These are phyloP conservation scores for Poronia punctata DNA, from an alignment of 495 filamentous ascomycete genomes.

Conservation along the genomic window DNA sequence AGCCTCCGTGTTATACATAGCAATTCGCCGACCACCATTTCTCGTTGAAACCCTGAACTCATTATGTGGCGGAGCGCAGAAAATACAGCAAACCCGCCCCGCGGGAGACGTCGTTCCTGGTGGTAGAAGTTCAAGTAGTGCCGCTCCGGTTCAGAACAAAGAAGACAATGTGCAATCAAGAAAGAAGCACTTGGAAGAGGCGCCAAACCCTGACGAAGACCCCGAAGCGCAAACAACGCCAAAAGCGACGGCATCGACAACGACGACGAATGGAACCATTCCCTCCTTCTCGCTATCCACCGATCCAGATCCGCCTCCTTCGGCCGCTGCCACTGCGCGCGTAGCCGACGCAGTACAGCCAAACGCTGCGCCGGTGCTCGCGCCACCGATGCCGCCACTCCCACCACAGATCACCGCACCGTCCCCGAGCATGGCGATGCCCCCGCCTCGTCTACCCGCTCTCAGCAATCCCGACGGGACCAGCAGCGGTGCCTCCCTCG, in stretches of 20 bases:
- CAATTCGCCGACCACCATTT: constrained; percentile 38
- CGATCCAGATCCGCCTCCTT: constrained; percentile 28
- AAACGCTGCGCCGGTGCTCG: constrained; percentile 11
- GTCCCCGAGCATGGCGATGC: constrained; percentile 17
- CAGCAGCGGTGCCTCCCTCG: constrained; percentile 21
- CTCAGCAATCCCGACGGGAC: constrained; percentile 10
- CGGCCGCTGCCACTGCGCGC: constrained; percentile 30
- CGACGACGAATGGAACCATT: constrained; percentile 14
- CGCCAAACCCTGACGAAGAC: constrained; percentile 11
- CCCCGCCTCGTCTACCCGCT: constrained; percentile 20
- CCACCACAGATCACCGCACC: constrained; percentile 6
- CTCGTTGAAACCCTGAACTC: constrained; percentile 24
- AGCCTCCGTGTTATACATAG: constrained; percentile 45
- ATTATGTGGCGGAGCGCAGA: constrained; percentile 17
- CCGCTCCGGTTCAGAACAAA: too few species aligned
- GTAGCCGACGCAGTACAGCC: constrained; percentile 10
- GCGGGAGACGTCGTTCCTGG: too few species aligned
- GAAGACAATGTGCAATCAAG: not conserved
- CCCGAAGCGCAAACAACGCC: constrained; percentile 31
- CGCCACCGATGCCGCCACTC: constrained; percentile 12
- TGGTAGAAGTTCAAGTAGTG: too few species aligned
- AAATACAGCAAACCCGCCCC: constrained; percentile 20
- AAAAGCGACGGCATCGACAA: constrained; percentile 23
- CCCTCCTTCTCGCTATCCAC: constrained; percentile 37
- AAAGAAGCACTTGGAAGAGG: constrained; percentile 7